phyloP scores from a whole-genome alignment of 225 moss, liverwort and hornwort species.

The Sphagnum contortum region DNA sequence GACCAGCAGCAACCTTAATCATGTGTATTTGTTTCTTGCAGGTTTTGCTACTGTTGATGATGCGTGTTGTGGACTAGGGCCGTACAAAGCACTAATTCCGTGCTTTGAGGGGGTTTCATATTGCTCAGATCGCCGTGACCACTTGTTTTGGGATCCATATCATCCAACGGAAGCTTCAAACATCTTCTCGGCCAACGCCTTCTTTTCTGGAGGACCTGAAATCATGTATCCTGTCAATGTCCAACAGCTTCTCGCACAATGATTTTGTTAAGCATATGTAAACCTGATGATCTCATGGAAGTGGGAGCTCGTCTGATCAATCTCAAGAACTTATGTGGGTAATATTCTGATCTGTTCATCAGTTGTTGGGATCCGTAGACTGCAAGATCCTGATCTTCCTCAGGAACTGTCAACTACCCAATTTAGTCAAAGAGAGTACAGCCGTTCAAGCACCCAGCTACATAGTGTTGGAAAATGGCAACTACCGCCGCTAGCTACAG shows the following conservation, averaged over 20 bases:
- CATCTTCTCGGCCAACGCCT: conserved; percentile 15
- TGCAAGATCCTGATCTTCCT: no score
- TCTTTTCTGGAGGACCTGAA: conserved; percentile 34
- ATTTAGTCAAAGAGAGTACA: no score
- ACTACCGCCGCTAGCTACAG: no score
- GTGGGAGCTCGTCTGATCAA: no score
- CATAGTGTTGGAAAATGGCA: no score
- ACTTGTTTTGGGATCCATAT: conserved; percentile 70
- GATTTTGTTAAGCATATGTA: not conserved
- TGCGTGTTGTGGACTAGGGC: conserved; percentile 59
- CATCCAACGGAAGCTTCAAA: conserved; percentile 61
- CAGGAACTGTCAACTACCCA: no score
- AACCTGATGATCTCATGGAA: no score
- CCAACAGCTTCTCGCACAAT: conserved; percentile 28
- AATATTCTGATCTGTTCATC: no score
- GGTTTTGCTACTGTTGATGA: conserved; percentile 36
- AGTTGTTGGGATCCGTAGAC: no score
- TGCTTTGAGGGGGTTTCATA: conserved; percentile 26
- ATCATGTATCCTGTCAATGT: conserved; percentile 48
- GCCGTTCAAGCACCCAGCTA: no score
- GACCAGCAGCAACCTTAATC: not conserved
- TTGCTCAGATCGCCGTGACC: conserved; percentile 26
- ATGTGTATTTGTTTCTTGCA: conserved; percentile 4
- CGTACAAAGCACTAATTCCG: conserved; percentile 36
- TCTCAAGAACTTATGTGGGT: no score